Conservation (phyloP, 805 yeast genomes). For the Millerozyma miso region DNA sequence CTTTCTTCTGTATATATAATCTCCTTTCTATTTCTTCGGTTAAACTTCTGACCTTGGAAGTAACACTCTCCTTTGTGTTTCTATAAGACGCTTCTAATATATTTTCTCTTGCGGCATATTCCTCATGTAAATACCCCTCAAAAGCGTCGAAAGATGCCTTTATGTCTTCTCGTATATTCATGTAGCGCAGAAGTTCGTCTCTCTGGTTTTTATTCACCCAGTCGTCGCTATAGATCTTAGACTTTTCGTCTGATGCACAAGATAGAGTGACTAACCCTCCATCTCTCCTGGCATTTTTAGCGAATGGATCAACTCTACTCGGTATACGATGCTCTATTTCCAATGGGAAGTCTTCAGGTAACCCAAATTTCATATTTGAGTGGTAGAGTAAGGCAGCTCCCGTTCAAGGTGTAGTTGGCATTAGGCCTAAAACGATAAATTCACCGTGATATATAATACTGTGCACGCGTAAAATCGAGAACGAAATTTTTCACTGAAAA, state of each 20-base stretch:
- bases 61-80: neutral
- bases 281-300: neutral
- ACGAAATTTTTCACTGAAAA: constrained; percentile 5
- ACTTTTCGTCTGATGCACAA: neutral
- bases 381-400: neutral
- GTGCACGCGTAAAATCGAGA: neutral
- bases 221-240: neutral
- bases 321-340: constrained; percentile 5
- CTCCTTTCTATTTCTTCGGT: neutral
- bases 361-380: constrained; percentile 22
- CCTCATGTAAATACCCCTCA: neutral
- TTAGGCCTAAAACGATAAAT: neutral
- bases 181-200: neutral
- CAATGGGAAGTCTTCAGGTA: constrained; percentile 21
- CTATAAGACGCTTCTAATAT: neutral
- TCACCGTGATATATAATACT: neutral
- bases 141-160: neutral
- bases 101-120: neutral
- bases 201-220: neutral
- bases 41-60: neutral
- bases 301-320: neutral
- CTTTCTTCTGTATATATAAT: constrained; percentile 12
- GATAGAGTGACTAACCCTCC: neutral
- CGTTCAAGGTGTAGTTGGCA: too few species aligned
- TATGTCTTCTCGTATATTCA: neutral